Percentiles rank a stretch among this genome's conserved stretches.
phyloP scores from a whole-genome alignment of 192 early-diverging fungal genomes.

The Diversispora epigaea region DNA sequence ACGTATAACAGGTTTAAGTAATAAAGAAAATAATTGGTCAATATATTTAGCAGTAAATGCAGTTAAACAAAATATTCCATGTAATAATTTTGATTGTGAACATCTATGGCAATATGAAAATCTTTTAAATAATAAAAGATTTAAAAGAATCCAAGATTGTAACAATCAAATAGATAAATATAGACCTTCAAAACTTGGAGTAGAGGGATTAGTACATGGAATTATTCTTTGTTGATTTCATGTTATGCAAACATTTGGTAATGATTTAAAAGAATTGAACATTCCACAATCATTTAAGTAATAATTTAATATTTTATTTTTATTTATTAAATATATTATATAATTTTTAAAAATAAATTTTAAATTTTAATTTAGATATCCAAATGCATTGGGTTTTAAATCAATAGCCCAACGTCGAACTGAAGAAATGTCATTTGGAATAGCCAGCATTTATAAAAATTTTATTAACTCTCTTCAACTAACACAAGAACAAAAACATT shows the following conservation, averaged over 20 bases:
- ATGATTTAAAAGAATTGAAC: not conserved
- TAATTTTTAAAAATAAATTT: not conserved
- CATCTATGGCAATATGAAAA: too few relatives aligned
- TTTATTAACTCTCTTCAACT: not conserved
- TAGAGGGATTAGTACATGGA: not conserved
- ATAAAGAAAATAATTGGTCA: too few relatives aligned
- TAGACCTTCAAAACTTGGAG: not conserved
- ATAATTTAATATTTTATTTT: not conserved
- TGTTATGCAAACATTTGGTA: not conserved
- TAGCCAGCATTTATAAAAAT: not conserved
- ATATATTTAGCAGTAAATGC: too few relatives aligned
- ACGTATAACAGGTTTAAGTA: too few relatives aligned
- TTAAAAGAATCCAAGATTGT: too few relatives aligned
- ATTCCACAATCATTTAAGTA: not conserved
- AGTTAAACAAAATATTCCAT: too few relatives aligned
- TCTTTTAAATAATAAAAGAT: too few relatives aligned
- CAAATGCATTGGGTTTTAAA: not conserved
- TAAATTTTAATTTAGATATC: conserved; percentile 1
- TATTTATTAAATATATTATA: not conserved
- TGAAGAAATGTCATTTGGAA: conserved; percentile 11
- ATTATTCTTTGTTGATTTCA: not conserved
- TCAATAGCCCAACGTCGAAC: not conserved
- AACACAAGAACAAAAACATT: conserved; percentile 1
- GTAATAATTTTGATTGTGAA: too few relatives aligned
- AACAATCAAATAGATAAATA: conserved; percentile 1